phyloP scores from a whole-genome alignment of 805 yeast species.

The Saturnispora galanensis region DNA sequence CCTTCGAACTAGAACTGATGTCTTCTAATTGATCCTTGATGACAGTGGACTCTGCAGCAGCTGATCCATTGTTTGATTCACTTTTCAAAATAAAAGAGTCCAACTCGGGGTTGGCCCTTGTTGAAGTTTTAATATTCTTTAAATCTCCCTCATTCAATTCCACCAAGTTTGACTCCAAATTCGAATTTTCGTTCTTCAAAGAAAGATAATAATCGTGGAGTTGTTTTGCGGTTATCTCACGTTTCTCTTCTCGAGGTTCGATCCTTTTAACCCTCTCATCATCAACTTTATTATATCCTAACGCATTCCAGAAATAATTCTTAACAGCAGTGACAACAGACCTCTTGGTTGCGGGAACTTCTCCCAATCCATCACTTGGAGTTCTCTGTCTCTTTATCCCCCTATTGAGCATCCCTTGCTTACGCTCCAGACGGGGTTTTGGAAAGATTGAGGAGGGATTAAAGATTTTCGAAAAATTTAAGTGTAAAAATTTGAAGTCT shows the following conservation, averaged over 20 bases:
- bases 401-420: constrained; percentile 1
- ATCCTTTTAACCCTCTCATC: no score
- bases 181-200: constrained; percentile 17
- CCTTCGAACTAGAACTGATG: background rate
- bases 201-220: constrained; percentile 21
- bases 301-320: constrained; percentile 1
- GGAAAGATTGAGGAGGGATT: background rate
- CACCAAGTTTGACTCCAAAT: no score
- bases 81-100: constrained; percentile 23
- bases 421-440: background rate
- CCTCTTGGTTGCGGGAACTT: background rate
- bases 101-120: constrained; percentile 1
- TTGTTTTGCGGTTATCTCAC: constrained; percentile 19
- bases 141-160: constrained; percentile 6
- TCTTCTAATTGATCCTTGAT: constrained; percentile 4
- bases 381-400: background rate
- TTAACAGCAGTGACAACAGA: background rate
- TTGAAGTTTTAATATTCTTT: constrained; percentile 2
- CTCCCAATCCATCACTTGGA: background rate
- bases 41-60: constrained; percentile 13
- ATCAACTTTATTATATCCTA: constrained; percentile 1
- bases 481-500: background rate
- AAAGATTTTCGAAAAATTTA: background rate
- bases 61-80: background rate
- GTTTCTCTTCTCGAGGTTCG: background rate